A percentile compares a stretch with the other conserved stretches of the same genome.
These are phyloP conservation scores for Ophiobolus disseminans DNA, from an alignment of 2,329 filamentous ascomycete species.

Conservation along the genomic window DNA sequence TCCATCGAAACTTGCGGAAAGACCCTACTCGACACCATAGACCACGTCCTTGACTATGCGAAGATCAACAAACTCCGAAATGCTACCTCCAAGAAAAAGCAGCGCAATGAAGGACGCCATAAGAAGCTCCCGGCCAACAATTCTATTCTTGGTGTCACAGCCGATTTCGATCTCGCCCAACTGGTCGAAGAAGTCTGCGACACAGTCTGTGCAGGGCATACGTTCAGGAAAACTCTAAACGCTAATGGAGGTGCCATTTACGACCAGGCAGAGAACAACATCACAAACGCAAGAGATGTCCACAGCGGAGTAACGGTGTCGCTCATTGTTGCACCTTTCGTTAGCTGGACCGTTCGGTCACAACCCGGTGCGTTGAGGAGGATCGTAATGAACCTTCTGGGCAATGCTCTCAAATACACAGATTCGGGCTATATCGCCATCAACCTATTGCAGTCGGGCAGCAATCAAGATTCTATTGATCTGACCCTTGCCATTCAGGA, in stretches of 20 bases:
- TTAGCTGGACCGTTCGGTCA: slow-evolving; percentile 38
- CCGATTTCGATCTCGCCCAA: slow-evolving; percentile 39
- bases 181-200: slow-evolving; percentile 62
- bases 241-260: slow-evolving; percentile 31
- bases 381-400: slow-evolving; percentile 47
- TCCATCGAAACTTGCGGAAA: slow-evolving; percentile 48
- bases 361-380: slow-evolving; percentile 42
- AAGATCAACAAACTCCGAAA: slow-evolving; percentile 47
- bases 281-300: slow-evolving; percentile 24
- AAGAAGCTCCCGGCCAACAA: slow-evolving; percentile 39
- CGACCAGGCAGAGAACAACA: slow-evolving; percentile 27
- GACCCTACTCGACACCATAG: slow-evolving; percentile 50
- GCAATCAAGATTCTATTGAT: slow-evolving; percentile 21
- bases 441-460: slow-evolving; percentile 25
- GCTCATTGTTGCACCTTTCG: slow-evolving; percentile 37
- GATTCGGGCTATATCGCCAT: slow-evolving; percentile 40
- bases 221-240: slow-evolving; percentile 44
- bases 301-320: slow-evolving; percentile 36
- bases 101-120: slow-evolving; percentile 20
- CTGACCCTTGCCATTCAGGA: slow-evolving; percentile 47
- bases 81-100: slow-evolving; percentile 22
- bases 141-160: slow-evolving; percentile 39
- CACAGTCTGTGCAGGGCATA: slow-evolving; percentile 61
- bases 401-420: slow-evolving; percentile 47
- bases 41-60: slow-evolving; percentile 48